Evolutionary conservation across 495 filamentous ascomycete genomes (phyloP).

Genomic region (Thermothielavioides terrestris): DNA sequence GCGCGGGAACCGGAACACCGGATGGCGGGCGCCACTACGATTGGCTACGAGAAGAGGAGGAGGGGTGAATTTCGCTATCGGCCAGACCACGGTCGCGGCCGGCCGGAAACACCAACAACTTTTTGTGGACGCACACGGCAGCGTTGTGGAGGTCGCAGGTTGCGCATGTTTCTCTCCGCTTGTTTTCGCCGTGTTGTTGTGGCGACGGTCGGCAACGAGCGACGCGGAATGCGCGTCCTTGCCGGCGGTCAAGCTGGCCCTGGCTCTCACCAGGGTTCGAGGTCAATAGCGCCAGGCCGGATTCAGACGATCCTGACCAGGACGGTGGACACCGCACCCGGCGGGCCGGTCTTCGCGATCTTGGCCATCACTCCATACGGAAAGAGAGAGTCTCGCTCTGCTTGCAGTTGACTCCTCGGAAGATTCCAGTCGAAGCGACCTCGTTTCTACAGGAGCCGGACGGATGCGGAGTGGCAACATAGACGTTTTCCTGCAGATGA

Average conservation of each 20-base stretch:
- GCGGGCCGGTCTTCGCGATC: background rate
- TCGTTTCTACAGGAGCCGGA: background rate
- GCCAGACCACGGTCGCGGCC: background rate
- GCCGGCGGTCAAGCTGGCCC: constrained; percentile 14
- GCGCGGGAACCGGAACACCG: background rate
- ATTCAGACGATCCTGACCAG: constrained; percentile 8
- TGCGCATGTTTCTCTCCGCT: background rate
- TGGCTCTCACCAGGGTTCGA: background rate
- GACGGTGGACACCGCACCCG: constrained; percentile 12
- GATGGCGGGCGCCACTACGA: background rate
- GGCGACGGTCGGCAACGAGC: background rate
- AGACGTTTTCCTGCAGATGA: too few relatives aligned
- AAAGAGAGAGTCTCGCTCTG: too few relatives aligned
- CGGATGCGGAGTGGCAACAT: background rate
- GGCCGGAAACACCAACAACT: background rate
- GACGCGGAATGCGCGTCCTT: constrained; percentile 1
- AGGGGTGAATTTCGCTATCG: background rate
- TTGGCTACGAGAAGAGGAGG: background rate
- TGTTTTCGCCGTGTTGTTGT: background rate
- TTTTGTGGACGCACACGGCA: too few relatives aligned
- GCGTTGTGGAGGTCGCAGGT: background rate
- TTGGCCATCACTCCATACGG: background rate
- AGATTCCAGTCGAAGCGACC: too few relatives aligned
- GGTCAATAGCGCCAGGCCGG: constrained; percentile 9
- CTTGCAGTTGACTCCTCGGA: background rate